Evolutionary conservation across 2,329 filamentous ascomycete species (phyloP).

Genomic region (Didymella sp.): DNA sequence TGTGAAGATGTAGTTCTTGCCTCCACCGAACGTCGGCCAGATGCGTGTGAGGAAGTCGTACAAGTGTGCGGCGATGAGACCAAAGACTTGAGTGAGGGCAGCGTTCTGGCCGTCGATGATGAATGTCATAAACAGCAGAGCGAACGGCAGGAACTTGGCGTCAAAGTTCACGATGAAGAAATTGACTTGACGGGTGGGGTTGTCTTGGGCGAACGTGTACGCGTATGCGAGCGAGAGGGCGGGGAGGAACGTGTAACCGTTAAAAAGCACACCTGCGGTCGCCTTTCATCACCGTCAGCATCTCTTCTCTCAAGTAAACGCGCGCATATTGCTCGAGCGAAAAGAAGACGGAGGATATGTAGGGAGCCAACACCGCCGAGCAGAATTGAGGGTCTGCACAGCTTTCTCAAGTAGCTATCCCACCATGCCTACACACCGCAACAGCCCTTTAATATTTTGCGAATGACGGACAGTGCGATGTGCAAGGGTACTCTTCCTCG

Average conservation of each 20-base stretch:
- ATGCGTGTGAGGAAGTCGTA: constrained; percentile 89
- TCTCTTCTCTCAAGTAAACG: constrained; percentile 19
- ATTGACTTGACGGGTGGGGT: constrained; percentile 74
- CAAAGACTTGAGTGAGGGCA: constrained; percentile 71
- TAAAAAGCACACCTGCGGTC: constrained; percentile 61
- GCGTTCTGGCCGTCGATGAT: constrained; percentile 67
- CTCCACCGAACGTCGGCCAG: constrained; percentile 88
- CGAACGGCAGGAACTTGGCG: constrained; percentile 79
- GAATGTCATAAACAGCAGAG: constrained; percentile 77
- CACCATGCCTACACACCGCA: constrained; percentile 60
- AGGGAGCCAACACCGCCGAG: constrained; percentile 69
- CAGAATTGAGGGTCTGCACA: constrained; percentile 62
- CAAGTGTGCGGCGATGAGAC: constrained; percentile 85
- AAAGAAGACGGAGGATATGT: constrained; percentile 56
- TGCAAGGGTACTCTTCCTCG: constrained; percentile 62
- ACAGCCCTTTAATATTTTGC: constrained; percentile 55
- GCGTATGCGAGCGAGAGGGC: constrained; percentile 78
- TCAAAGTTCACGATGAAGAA: constrained; percentile 87
- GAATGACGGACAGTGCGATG: constrained; percentile 59
- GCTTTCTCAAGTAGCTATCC: constrained; percentile 61
- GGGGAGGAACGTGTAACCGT: constrained; percentile 59
- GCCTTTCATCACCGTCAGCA: constrained; percentile 54
- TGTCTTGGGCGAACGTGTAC: constrained; percentile 87
- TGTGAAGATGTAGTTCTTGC: constrained; percentile 76
- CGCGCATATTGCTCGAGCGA: constrained; percentile 17